Base-by-base conservation (phyloP, 495 filamentous ascomycete genomes). In the Ramalina peruviana region DNA sequence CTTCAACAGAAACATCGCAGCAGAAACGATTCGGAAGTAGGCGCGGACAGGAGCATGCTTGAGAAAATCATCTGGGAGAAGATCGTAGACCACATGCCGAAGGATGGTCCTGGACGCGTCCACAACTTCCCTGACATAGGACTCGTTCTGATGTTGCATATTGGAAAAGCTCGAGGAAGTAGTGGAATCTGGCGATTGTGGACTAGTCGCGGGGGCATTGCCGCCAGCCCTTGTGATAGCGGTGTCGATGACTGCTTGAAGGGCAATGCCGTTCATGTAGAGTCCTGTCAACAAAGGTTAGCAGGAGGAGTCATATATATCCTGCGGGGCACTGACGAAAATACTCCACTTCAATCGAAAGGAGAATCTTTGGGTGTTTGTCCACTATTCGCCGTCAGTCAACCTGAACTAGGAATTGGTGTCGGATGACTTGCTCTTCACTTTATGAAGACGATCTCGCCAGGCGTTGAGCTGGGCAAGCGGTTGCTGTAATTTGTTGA, bases 231-330 rank as follows among this genome's bases (percentile, higher is more conserved):
- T 86, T 37, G 73, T 83, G 5, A 87, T 89, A 70, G 87, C 95
- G 36, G 90, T 78, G 64, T 96, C 90, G 16, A 96, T 83, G 17
- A 97, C 88, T 5, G 92, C 93, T 68, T 98, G 92, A 12, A 98
- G 68, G 3, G 87, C 86, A 13, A 98, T 73, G 5, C 87, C 93
- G 59, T 96, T 96, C 67, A 94, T 74, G 61, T 96, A 97, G 43
- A 95, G 54, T 10, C 26, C 72, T 71, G 65, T 33, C n/a, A 40
- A 16, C n/a, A 36, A 16, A 11, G 16, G 6, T 52, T 30, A 45
- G 16, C 38, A 62, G 57, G 20, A 59, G 51, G 58, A 63, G 33
- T 25, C 6, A 25, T 20, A 3, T 25, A 0, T 64, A 21, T 20
- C 26, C 37, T 20, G 51, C 6, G 20, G 19, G 5, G 20, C 6